Evolutionary conservation across 2,329 filamentous ascomycete species (phyloP).

Genomic region (Curvularia sp.): DNA sequence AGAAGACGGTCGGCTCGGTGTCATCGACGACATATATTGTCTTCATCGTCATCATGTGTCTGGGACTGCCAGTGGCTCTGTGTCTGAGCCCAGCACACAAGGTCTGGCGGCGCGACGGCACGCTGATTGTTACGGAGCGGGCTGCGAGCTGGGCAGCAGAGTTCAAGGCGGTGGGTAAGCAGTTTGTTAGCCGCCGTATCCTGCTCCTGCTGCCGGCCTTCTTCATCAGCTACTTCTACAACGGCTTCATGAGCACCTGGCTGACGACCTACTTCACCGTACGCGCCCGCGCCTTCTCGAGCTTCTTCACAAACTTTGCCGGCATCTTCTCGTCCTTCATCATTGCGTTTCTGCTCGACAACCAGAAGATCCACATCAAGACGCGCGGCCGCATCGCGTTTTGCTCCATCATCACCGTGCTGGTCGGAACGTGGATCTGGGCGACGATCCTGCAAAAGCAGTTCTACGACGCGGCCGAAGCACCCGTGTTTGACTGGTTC

Average conservation of each 20-base stretch:
- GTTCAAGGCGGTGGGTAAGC: conserved; percentile 42
- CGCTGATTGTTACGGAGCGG: conserved; percentile 37
- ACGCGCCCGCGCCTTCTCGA: conserved; percentile 45
- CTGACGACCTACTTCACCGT: conserved; percentile 49
- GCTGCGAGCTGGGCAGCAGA: conserved; percentile 36
- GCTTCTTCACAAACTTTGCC: conserved; percentile 50
- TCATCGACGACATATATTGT: conserved; percentile 54
- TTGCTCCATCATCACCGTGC: conserved; percentile 38
- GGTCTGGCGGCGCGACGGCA: conserved; percentile 55
- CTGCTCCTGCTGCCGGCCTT: conserved; percentile 46
- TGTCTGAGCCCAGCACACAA: conserved; percentile 57
- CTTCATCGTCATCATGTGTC: conserved; percentile 58
- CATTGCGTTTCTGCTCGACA: conserved; percentile 45
- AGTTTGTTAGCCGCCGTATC: conserved; percentile 43
- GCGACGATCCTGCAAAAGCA: conserved; percentile 43
- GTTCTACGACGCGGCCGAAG: conserved; percentile 39
- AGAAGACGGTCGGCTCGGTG: conserved; percentile 50
- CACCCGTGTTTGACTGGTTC: conserved; percentile 47
- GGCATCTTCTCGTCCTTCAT: conserved; percentile 49
- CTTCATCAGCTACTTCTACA: conserved; percentile 52
- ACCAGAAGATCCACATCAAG: conserved; percentile 46
- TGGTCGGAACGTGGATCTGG: conserved; percentile 49
- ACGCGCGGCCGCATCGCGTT: conserved; percentile 42
- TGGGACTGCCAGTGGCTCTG: conserved; percentile 54
- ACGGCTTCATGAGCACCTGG: conserved; percentile 48